Evolutionary conservation across 2,329 filamentous ascomycete genomes (phyloP).

Genomic region (Fusarium tjaetaba): DNA sequence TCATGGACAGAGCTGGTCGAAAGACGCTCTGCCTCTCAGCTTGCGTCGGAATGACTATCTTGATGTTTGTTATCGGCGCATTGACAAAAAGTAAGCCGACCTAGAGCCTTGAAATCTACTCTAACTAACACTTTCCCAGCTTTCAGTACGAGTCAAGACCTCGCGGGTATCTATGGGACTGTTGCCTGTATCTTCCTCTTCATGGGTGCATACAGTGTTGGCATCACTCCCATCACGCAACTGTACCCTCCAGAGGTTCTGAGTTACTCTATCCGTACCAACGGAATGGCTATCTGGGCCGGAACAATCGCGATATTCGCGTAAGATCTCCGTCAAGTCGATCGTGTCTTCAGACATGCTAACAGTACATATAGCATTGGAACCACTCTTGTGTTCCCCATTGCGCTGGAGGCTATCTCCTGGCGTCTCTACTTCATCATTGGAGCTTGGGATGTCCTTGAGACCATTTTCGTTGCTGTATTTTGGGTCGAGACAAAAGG

Average conservation of each 20-base stretch:
- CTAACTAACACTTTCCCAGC: neutral
- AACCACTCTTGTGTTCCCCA: neutral
- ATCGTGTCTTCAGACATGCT: rapidly evolving
- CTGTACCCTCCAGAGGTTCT: neutral
- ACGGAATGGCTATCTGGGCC: neutral
- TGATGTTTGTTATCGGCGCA: neutral
- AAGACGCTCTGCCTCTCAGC: neutral
- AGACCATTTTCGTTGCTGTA: neutral
- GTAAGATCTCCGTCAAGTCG: neutral
- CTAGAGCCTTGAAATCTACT: rapidly evolving
- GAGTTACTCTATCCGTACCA: neutral
- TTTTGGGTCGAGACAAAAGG: neutral
- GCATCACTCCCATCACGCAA: neutral
- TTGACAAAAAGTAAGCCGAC: neutral
- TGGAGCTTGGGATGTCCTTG: neutral
- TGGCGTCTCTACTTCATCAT: neutral
- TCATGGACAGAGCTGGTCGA: neutral
- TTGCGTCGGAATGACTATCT: neutral
- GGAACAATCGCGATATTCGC: neutral
- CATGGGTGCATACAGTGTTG: neutral
- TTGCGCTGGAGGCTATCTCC: neutral
- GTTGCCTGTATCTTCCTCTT: neutral
- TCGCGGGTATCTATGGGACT: neutral
- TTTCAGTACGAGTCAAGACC: neutral
- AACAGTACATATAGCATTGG: neutral